phyloP scores from a whole-genome alignment of 2,329 filamentous ascomycete species.

The Curvularia sp. region DNA sequence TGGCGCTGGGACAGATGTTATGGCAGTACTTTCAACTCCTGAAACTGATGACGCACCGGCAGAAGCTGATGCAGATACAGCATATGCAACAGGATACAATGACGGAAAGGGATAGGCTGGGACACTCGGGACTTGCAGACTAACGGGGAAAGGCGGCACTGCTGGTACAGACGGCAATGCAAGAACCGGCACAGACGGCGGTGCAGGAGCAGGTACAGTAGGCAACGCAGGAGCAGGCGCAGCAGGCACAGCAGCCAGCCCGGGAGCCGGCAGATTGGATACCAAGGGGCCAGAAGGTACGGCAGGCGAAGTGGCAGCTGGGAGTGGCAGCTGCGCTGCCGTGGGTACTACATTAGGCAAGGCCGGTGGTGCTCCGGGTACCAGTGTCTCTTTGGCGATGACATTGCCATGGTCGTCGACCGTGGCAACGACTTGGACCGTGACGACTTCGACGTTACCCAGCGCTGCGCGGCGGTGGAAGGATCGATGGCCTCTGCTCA shows the following conservation, averaged over 20 bases:
- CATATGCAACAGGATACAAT: slow-evolving; percentile 21
- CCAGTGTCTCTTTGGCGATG: slow-evolving; percentile 34
- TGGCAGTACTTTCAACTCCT: slow-evolving; percentile 17
- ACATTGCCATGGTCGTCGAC: slow-evolving; percentile 41
- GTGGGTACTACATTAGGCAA: background rate
- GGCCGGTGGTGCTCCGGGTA: slow-evolving; percentile 14
- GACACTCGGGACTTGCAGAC: slow-evolving; percentile 39
- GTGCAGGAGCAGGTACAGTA: background rate
- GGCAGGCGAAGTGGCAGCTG: slow-evolving; percentile 8
- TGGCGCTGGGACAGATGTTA: slow-evolving; percentile 6
- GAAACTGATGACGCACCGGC: slow-evolving; percentile 18
- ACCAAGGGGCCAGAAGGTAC: slow-evolving; percentile 13
- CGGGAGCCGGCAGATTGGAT: slow-evolving; percentile 10
- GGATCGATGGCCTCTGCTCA: slow-evolving; percentile 43
- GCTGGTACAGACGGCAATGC: slow-evolving; percentile 36
- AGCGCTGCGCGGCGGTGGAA: slow-evolving; percentile 45
- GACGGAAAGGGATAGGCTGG: slow-evolving; percentile 46
- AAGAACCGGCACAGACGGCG: slow-evolving; percentile 1
- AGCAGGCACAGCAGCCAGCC: slow-evolving; percentile 22
- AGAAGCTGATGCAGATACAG: slow-evolving; percentile 12
- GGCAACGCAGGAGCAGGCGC: slow-evolving; percentile 7
- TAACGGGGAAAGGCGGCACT: slow-evolving; percentile 47
- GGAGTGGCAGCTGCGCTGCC: slow-evolving; percentile 12
- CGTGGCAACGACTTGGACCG: slow-evolving; percentile 43
- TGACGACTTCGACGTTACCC: slow-evolving; percentile 30